A percentile compares a stretch with the other conserved stretches of the same genome.
Evolutionary conservation across 768 basidiomycete species (phyloP).

Genomic region (Coprinellus micaceus): DNA sequence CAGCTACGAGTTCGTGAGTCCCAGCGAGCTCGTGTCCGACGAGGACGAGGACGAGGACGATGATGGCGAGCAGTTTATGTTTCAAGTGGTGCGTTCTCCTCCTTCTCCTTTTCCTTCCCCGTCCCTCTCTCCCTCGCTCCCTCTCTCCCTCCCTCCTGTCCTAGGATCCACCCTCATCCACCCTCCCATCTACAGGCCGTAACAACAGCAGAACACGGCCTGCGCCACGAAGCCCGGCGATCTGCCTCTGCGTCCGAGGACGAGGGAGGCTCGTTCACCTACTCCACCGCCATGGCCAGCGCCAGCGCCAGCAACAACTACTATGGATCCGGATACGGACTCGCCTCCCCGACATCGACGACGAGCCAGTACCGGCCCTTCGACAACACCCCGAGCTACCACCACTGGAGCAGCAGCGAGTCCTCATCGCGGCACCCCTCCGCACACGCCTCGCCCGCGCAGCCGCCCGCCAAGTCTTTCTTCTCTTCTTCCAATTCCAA

Average conservation of each 20-base stretch:
- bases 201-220: no score
- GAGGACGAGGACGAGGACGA: constrained; percentile 39
- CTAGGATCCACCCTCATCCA: neutral
- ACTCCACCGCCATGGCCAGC: neutral
- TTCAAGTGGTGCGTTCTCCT: constrained; percentile 23
- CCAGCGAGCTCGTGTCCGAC: constrained; percentile 36
- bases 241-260: neutral
- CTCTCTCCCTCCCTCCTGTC: neutral
- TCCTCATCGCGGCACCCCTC: constrained; percentile 18
- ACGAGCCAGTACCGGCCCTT: neutral
- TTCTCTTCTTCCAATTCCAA: constrained; percentile 1
- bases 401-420: constrained; percentile 18
- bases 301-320: neutral
- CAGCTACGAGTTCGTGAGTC: constrained; percentile 44
- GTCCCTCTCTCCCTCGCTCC: neutral
- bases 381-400: constrained; percentile 10
- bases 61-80: constrained; percentile 16
- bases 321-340: constrained; percentile 6
- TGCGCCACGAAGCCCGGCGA: neutral
- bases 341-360: constrained; percentile 6
- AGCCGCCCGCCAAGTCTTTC: constrained; percentile 11
- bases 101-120: neutral
- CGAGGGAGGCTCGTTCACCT: no score
- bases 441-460: constrained; percentile 11
- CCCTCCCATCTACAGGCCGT: neutral